Percentiles rank a stretch among this genome's conserved stretches.
These are phyloP conservation scores for Coemansia sp. DNA, from an alignment of 192 early-diverging fungal species.

Conservation along the genomic window DNA sequence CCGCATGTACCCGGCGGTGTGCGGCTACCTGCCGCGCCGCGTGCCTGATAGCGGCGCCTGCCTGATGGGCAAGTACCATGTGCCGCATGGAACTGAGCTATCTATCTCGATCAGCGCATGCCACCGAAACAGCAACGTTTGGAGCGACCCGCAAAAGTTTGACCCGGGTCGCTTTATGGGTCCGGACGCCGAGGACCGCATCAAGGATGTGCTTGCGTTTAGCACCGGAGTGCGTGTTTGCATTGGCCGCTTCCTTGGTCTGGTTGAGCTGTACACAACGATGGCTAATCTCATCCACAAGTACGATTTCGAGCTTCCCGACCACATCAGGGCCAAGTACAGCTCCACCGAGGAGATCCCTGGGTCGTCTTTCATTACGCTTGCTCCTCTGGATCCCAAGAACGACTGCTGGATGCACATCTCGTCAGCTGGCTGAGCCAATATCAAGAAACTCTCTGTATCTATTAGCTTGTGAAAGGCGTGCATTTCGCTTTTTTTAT, in stretches of 20 bases:
- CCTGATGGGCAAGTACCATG: conserved; percentile 4
- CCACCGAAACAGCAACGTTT: conserved; percentile 28
- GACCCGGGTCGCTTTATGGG: conserved; percentile 43
- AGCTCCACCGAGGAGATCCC: conserved; percentile 15
- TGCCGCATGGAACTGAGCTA: conserved; percentile 27
- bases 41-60: conserved; percentile 21
- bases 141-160: conserved; percentile 25
- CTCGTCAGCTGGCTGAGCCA: no score
- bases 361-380: conserved; percentile 19
- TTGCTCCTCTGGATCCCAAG: conserved; percentile 21
- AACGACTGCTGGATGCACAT: conserved; percentile 21
- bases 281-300: conserved; percentile 46
- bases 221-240: conserved; percentile 43
- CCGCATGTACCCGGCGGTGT: conserved; percentile 32
- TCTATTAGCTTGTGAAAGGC: no score
- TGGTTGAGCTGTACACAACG: conserved; percentile 42
- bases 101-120: conserved; percentile 27
- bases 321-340: background rate
- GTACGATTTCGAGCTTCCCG: conserved; percentile 28
- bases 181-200: conserved; percentile 5
- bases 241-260: conserved; percentile 40
- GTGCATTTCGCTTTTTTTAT: no score
- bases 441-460: no score
- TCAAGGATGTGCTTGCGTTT: conserved; percentile 28
- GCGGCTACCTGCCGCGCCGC: conserved; percentile 29